Evolutionary conservation across 352 stramenopile genomes (phyloP), one percentile per base, ranked within the genome.

Genomic region (Halophytophthora polymorphica): DNA sequence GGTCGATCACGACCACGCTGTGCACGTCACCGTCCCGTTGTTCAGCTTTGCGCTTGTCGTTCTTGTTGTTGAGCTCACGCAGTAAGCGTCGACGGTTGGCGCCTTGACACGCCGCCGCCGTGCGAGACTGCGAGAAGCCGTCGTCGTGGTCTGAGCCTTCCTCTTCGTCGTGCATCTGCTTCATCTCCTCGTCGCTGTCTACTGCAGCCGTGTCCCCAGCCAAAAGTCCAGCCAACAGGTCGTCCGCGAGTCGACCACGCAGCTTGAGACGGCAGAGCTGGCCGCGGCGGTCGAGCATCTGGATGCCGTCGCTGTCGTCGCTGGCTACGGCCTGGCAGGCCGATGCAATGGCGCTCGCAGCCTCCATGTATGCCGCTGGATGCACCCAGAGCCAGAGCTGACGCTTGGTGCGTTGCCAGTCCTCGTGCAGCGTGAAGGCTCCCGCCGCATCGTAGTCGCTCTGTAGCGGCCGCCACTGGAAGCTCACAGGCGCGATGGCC

Each of bases 381-480:
- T 92, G 82, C 41, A 92, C 74, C 82, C 82, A 92, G 1, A 92
- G 58, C 82, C 82, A 92, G 15, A 92, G 50, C 49, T 92, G 77
- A 2, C 80, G 69, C 49, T 81, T 86, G n/a, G 51, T 69, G 17
- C 31, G 54, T 19, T 76, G 64, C 63, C 65, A 85, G 5, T 71
- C 58, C 1, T 70, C 38, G 11, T 72, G 63, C 38, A 84, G 37
- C 43, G 66, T 40, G 22, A 83, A 81, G 11, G 42, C 50, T 3
- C 28, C 54, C 19, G 2, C 8, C 2, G 44, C 49, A 48, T 33
- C 47, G n/a, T 58, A 64, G 22, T 86, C 73, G 1, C 34, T 46
- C 13, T 69, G 33, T 23, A 82, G 15, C 22, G 82, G 82, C 38
- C 75, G 74, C 82, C 82, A 92, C 66, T 86, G 73, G 53, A 92